Base-by-base conservation (phyloP, 331 rosid genomes). In the Spiraea crenata region DNA sequence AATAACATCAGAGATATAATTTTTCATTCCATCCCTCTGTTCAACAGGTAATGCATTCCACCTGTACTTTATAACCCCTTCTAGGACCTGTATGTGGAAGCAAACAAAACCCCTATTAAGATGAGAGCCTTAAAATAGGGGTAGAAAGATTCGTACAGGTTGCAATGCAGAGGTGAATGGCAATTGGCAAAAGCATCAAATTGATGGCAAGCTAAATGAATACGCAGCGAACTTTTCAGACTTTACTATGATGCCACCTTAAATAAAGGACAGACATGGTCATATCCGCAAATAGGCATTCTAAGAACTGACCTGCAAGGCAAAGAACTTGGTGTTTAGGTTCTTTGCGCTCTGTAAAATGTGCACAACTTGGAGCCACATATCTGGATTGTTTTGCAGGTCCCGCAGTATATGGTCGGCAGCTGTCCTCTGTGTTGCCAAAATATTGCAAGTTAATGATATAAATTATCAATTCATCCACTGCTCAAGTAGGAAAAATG, bases 331-430 rank as follows among this genome's bases (percentile, higher is more conserved):
- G 45, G 99, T 95, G 77, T 95, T 95, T 34, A 95, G 74, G 81
- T 80, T 91, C 58, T 82, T 84, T 57, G 99, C 77, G 73, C 83
- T 91, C 59, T 87, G 98, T 73, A 95, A 79, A 76, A 95, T 85
- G 84, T 88, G 99, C 92, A 95, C 96, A 60, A 95, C 99, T 87
- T 95, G 99, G 45, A 95, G 92, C 99, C 99, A 95, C 95, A 89
- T 95, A 41, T 95, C 96, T 0, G 92, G 89, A 85, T 95, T 95
- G 37, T 86, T 89, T 83, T 95, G 99, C 81, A 95, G 80, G 72
- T 95, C 98, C 19, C 97, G 89, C 82, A 95, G 74, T 73, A 91
- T 86, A 66, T 85, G 92, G 80, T 95, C 99, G 11, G 99, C 99
- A 42, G 99, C 98, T 65, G 82, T 81, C 80, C 99, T 88, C 99